Conservation (phyloP, 352 stramenopile genomes). For the Blastocystis sp. region DNA sequence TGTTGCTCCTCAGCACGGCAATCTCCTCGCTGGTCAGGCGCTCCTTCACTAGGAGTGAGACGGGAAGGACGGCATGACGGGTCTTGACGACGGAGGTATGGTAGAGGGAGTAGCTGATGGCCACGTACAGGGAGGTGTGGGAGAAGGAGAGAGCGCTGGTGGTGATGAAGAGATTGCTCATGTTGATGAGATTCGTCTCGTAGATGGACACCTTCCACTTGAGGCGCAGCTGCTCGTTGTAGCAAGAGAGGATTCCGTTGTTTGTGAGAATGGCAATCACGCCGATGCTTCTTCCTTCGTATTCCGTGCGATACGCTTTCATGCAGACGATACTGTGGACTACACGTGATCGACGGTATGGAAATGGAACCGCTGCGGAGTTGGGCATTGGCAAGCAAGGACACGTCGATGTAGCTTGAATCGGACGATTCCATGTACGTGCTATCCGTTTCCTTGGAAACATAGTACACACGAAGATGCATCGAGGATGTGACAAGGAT, state of each 20-base stretch:
- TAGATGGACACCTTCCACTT: constrained; percentile 49
- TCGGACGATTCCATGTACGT: not conserved
- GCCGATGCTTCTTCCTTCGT: not conserved
- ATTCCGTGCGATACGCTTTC: constrained; percentile 1
- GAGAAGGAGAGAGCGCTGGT: constrained; percentile 22
- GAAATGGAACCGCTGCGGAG: not conserved
- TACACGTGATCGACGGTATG: not conserved
- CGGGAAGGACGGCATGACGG: not conserved
- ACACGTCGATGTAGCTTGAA: not conserved
- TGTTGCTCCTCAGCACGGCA: not conserved
- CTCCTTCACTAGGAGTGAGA: not conserved
- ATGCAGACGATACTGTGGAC: not conserved
- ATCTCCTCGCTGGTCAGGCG: constrained; percentile 15
- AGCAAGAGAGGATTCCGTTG: constrained; percentile 35
- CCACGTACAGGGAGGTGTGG: constrained; percentile 2
- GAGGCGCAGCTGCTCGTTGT: not conserved
- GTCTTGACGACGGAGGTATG: not conserved
- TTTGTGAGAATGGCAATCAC: constrained; percentile 17
- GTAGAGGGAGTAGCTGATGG: constrained; percentile 32
- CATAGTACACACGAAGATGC: not conserved
- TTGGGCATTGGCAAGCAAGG: not conserved
- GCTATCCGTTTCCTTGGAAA: not conserved
- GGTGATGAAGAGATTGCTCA: constrained; percentile 26
- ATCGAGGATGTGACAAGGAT: constrained; percentile 1
- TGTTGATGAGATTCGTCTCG: constrained; percentile 47